Conservation (phyloP, 352 stramenopile species). For the Globisporangium nunn region DNA sequence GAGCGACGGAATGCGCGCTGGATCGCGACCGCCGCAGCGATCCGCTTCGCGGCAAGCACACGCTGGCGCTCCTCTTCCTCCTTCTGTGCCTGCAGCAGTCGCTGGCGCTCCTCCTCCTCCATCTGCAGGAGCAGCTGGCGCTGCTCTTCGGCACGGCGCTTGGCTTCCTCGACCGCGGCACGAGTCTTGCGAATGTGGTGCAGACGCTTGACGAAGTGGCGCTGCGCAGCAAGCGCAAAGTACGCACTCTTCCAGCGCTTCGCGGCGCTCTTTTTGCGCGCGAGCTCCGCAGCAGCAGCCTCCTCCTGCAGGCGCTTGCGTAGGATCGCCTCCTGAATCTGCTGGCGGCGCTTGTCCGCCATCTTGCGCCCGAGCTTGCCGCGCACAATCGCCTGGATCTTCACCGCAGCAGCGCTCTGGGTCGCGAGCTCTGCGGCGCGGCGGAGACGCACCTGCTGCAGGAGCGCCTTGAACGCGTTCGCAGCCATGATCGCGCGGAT, state of each 20-base stretch:
- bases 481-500: slow-evolving; percentile 54
- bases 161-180: slow-evolving; percentile 70
- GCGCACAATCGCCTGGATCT: slow-evolving; percentile 80
- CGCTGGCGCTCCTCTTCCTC: slow-evolving; percentile 64
- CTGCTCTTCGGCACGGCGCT: slow-evolving; percentile 65
- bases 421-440: slow-evolving; percentile 29
- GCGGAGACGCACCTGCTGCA: slow-evolving; percentile 41
- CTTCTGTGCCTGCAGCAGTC: slow-evolving; percentile 44
- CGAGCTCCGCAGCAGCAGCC: slow-evolving; percentile 43
- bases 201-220: slow-evolving; percentile 73
- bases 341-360: slow-evolving; percentile 46
- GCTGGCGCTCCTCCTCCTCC: slow-evolving; percentile 65
- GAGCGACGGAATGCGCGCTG: slow-evolving; percentile 66
- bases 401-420: slow-evolving; percentile 49
- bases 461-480: slow-evolving; percentile 66
- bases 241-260: slow-evolving; percentile 73
- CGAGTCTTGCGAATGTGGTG: slow-evolving; percentile 77
- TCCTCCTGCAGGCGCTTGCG: slow-evolving; percentile 72
- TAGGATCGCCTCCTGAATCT: slow-evolving; percentile 71
- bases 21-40: slow-evolving; percentile 49
- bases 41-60: slow-evolving; percentile 43
- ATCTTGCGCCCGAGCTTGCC: slow-evolving; percentile 75
- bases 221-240: slow-evolving; percentile 61
- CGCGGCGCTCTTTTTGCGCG: slow-evolving; percentile 76
- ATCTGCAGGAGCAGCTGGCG: slow-evolving; percentile 46